Conservation (phyloP, 192 early-diverging fungal genomes). For the Coemansia sp. region DNA sequence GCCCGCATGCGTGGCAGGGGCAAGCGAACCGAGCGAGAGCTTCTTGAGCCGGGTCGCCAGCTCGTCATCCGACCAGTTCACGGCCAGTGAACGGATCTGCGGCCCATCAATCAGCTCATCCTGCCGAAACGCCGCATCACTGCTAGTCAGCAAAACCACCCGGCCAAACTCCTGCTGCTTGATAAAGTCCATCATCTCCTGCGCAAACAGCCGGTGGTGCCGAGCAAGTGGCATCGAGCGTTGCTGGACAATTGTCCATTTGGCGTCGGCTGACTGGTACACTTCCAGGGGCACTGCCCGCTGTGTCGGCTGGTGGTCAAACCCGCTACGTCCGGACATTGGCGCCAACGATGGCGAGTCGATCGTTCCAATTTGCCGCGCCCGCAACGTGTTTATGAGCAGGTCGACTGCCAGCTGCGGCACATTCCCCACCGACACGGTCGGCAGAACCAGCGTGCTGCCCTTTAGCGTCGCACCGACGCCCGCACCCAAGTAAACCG, state of each 20-base stretch:
- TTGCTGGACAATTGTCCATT: conserved; percentile 68
- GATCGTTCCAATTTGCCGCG: conserved; percentile 58
- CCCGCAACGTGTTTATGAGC: conserved; percentile 56
- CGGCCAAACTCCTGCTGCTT: conserved; percentile 45
- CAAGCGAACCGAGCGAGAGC: conserved; percentile 20
- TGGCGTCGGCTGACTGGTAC: conserved; percentile 58
- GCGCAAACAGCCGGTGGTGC: conserved; percentile 44
- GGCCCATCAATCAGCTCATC: conserved; percentile 57
- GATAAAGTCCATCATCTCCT: conserved; percentile 56
- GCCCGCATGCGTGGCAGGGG: neutral
- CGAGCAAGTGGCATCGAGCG: conserved; percentile 57
- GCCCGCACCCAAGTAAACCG: neutral
- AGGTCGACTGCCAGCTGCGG: conserved; percentile 69
- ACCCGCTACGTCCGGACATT: conserved; percentile 51
- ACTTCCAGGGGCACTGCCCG: conserved; percentile 49
- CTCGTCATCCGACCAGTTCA: conserved; percentile 45
- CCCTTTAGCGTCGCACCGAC: neutral
- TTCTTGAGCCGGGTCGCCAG: conserved; percentile 17
- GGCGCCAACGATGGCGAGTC: conserved; percentile 55
- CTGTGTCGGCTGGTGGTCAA: conserved; percentile 20
- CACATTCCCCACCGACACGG: conserved; percentile 75
- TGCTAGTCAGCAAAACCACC: conserved; percentile 58
- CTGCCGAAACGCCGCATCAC: conserved; percentile 58
- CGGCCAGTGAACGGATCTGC: conserved; percentile 42
- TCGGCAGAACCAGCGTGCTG: conserved; percentile 48